Percentiles rank a stretch among this genome's conserved stretches.
These are phyloP conservation scores for Colletotrichum lindemuthianum DNA, from an alignment of 2,329 filamentous ascomycete genomes.

Conservation along the genomic window DNA sequence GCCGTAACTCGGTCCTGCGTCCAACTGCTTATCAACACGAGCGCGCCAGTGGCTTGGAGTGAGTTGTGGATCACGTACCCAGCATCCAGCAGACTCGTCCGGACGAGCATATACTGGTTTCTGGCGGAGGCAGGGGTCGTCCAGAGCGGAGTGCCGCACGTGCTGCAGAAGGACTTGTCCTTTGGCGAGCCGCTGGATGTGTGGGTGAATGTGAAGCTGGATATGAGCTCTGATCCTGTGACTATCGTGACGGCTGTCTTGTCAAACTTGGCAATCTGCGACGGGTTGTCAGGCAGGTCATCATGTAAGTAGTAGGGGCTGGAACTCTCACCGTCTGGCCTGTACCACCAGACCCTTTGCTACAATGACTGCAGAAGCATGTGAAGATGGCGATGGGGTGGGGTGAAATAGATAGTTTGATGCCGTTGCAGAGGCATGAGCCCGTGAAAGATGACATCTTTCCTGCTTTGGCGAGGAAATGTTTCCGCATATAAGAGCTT, in stretches of 20 bases:
- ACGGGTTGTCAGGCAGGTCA: neutral
- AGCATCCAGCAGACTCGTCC: conserved; percentile 39
- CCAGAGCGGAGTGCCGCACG: conserved; percentile 42
- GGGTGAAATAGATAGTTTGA: conserved; percentile 21
- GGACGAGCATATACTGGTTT: conserved; percentile 39
- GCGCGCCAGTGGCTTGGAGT: neutral
- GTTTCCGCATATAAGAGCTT: neutral
- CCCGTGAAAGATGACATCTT: conserved; percentile 33
- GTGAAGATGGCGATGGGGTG: conserved; percentile 32
- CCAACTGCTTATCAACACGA: conserved; percentile 28
- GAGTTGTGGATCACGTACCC: conserved; percentile 38
- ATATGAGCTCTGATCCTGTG: conserved; percentile 11
- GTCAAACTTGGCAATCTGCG: conserved; percentile 43
- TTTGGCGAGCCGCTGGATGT: conserved; percentile 41
- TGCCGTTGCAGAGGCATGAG: conserved; percentile 33
- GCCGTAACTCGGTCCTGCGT: conserved; percentile 36
- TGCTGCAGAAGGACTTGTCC: conserved; percentile 41
- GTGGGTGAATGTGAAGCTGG: conserved; percentile 36
- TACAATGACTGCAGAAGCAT: conserved; percentile 37
- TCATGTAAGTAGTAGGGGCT: neutral
- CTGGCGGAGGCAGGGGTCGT: conserved; percentile 41
- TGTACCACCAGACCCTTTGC: conserved; percentile 31
- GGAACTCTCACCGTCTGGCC: conserved; percentile 30
- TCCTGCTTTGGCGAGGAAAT: neutral
- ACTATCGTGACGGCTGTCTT: conserved; percentile 33